phyloP scores from a whole-genome alignment of 2,329 filamentous ascomycete genomes.

The Aspergillus fumigatiaffinis region DNA sequence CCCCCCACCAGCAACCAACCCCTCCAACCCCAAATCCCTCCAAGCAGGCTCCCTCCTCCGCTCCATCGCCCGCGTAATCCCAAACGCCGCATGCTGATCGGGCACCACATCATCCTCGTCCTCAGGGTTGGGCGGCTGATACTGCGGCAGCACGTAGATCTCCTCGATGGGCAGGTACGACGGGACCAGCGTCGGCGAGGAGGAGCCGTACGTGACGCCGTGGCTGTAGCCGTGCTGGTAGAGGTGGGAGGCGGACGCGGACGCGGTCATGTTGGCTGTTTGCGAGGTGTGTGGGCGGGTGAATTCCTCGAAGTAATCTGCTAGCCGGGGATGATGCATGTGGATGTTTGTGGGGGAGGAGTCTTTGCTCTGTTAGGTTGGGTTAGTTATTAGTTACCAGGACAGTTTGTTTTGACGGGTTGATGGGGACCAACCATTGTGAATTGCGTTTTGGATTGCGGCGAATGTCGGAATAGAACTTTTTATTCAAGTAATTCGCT shows the following conservation, averaged over 20 bases:
- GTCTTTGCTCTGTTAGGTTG: slow-evolving; percentile 44
- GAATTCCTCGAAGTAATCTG: slow-evolving; percentile 50
- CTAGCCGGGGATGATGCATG: slow-evolving; percentile 46
- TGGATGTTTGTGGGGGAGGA: slow-evolving; percentile 48
- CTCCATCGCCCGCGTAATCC: slow-evolving; percentile 60
- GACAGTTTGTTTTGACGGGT: slow-evolving; percentile 2
- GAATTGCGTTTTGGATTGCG: slow-evolving; percentile 3
- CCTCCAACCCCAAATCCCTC: slow-evolving; percentile 48
- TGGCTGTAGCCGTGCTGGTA: slow-evolving; percentile 15
- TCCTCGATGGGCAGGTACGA: slow-evolving; percentile 54
- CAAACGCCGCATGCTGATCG: slow-evolving; percentile 64
- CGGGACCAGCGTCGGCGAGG: slow-evolving; percentile 31
- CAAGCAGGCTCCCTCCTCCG: slow-evolving; percentile 51
- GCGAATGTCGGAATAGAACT: background rate
- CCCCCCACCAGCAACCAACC: slow-evolving; percentile 17
- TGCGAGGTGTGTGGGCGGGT: slow-evolving; percentile 42
- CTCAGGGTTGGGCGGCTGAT: slow-evolving; percentile 62
- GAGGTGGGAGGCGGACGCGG: slow-evolving; percentile 11
- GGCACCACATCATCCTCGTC: slow-evolving; percentile 66
- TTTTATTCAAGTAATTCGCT: background rate
- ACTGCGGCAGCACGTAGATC: slow-evolving; percentile 57
- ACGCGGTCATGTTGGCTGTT: slow-evolving; percentile 12
- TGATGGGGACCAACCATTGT: slow-evolving; percentile 19
- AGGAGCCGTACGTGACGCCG: slow-evolving; percentile 27
- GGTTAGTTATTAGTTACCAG: background rate